Evolutionary conservation across 2,329 filamentous ascomycete genomes (phyloP), one percentile per base, ranked within the genome.

Genomic region (Talaromyces sp.): DNA sequence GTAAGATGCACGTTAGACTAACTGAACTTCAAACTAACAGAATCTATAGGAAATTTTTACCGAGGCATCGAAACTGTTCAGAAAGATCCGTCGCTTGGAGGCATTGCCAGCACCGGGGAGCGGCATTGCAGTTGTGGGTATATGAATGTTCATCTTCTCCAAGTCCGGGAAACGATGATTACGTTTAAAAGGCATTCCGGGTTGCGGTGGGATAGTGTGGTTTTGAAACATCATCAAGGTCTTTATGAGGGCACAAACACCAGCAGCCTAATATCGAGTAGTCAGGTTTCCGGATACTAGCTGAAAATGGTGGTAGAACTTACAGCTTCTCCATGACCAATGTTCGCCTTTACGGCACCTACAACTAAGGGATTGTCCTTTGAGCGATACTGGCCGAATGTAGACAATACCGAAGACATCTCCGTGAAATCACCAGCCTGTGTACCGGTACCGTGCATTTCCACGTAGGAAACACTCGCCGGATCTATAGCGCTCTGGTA

Each of bases 261-360:
- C 75, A 8, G 74, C 66, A 3, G 83, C 84, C 16, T 57, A 51
- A n/a, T 51, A 51, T 7, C 44, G 44, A 9, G 6, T 51, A 23
- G 7, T 51, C 44, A 23, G 44, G 14, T 9, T 51, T n/a, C 18
- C 27, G 44, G 10, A 27, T 23, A n/a, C 12, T 40, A n/a, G 18
- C 27, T 23, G 12, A 51, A 14, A 51, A 51, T 28, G 5, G 34
- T 30, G n/a, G 40, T n/a, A 7, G 16, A 34, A 16, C 53, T 60
- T 3, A 68, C 70, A 23, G 69, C 68, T 57, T 72, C 2, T 82
- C 81, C 3, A 82, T 84, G 12, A 83, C 66, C 70, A 30, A 72
- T 67, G 63, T 71, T 72, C 2, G 70, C 67, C 53, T 72, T 72
- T 36, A 72, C 68, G 1, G 69, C 66, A 4, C 70, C 70, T 14